These are phyloP conservation scores for Penstemon barbatus DNA, from an alignment of 257 asterid genomes.

Conservation along the genomic window DNA sequence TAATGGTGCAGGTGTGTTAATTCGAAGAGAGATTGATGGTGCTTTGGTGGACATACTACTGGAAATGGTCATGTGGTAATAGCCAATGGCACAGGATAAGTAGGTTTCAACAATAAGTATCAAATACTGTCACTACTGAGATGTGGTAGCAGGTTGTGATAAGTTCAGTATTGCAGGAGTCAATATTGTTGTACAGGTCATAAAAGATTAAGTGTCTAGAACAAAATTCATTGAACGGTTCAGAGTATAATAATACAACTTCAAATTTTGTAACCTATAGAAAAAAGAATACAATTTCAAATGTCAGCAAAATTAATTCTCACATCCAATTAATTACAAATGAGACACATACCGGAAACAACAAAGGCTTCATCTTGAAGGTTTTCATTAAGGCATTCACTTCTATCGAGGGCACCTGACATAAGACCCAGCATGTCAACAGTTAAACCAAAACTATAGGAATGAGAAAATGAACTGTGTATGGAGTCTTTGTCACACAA, in stretches of 20 bases:
- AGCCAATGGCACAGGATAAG: background rate
- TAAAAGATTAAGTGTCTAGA: background rate
- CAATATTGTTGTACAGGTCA: too few relatives aligned
- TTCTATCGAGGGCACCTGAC: conserved; percentile 97
- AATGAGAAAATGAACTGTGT: background rate
- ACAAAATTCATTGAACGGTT: background rate
- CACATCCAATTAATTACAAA: conserved; percentile 27
- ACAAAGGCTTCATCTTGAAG: conserved; percentile 93
- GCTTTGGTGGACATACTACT: conserved; percentile 8
- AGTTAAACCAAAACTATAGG: conserved; percentile 7
- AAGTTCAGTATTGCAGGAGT: background rate
- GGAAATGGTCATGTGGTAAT: conserved; percentile 1
- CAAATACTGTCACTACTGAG: conserved; percentile 3
- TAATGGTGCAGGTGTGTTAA: background rate
- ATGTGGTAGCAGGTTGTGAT: background rate
- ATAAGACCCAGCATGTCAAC: conserved; percentile 27
- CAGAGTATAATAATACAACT: background rate
- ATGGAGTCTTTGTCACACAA: conserved; percentile 8
- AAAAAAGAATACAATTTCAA: background rate
- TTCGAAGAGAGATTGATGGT: conserved; percentile 5
- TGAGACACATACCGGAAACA: conserved; percentile 74
- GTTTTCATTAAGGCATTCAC: conserved; percentile 95
- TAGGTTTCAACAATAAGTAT: conserved; percentile 8
- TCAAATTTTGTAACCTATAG: too few relatives aligned
- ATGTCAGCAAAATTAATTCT: conserved; percentile 16